Base-by-base conservation (phyloP, 2,329 filamentous ascomycete genomes). In the Xylaria sp. region DNA sequence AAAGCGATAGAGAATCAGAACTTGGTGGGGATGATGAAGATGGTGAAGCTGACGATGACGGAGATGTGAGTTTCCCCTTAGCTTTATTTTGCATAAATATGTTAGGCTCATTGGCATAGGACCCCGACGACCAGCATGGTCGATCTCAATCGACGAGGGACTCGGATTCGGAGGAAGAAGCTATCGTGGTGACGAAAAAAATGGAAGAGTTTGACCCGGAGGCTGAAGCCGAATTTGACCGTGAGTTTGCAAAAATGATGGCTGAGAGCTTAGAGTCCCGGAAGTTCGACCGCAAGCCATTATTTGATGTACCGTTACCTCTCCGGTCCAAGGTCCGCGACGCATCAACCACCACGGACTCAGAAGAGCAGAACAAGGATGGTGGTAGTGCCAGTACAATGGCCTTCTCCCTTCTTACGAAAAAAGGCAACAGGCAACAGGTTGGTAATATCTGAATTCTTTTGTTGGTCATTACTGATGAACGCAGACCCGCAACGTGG, bases 231-330 rank as follows among this genome's bases (percentile, higher is more conserved):
- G 96, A 99, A 50, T 99, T 99, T 78, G 97, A 99, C 78, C 93
- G 95, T 75, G 96, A 98, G 81, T 96, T 97, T 79, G 94, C 96
- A 45, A 98, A 97, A 81, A 92, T 99, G 89, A 98, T 99, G 95
- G 89, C 94, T 59, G 96, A 99, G 80, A 98, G 95, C 82, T 84
- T 97, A 75, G 96, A 99, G 74, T 97, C 95, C 4, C 90, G 96
- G 74, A 98, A 97, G 76, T 97, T 97, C 74, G 96, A 99, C 77
- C 92, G 96, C 70, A 98, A 97, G 81, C 90, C 93, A 32, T 87
- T 96, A 60, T 98, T 99, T 76, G 97, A 99, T 78, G 93, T 98
- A n/a, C 94, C 97, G 1, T 83, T 99, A n/a, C 96, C 96, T 0
- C 94, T 99, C 82, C 92, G 93, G 64, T 79, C 86, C 30, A 90